Evolutionary conservation across 495 filamentous ascomycete genomes (phyloP).

Genomic region (Penicillium subrubescens): DNA sequence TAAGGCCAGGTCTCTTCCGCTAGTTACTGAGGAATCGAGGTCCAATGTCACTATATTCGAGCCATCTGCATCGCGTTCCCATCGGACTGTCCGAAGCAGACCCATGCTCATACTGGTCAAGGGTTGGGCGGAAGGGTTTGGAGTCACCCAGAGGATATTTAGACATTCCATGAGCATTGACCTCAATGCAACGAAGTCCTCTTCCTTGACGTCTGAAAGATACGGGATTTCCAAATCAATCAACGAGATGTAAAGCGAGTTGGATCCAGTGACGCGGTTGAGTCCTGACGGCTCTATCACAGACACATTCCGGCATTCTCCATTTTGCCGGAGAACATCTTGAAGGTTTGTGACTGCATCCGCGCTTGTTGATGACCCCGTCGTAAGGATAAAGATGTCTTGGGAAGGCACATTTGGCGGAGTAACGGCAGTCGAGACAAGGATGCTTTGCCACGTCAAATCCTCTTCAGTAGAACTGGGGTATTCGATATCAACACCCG

Average conservation of each 20-base stretch:
- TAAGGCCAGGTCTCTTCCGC: constrained; percentile 10
- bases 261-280: not conserved
- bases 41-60: constrained; percentile 30
- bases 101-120: constrained; percentile 24
- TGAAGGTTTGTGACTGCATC: not conserved
- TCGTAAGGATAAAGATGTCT: constrained; percentile 17
- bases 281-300: constrained; percentile 7
- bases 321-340: not conserved
- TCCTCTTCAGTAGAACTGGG: constrained; percentile 25
- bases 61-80: constrained; percentile 30
- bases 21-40: not conserved
- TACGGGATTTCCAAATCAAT: constrained; percentile 20
- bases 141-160: constrained; percentile 42
- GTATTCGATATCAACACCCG: constrained; percentile 35
- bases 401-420: not conserved
- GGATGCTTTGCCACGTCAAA: constrained; percentile 30
- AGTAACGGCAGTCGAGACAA: constrained; percentile 29
- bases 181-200: constrained; percentile 11
- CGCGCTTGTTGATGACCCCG: not conserved
- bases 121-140: constrained; percentile 1
- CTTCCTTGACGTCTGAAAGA: constrained; percentile 2
- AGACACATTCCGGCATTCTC: not conserved
- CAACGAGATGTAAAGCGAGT: constrained; percentile 17
- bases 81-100: constrained; percentile 30
- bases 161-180: constrained; percentile 29